phyloP scores from a whole-genome alignment of 352 stramenopile species.

The Pythium monospermum region DNA sequence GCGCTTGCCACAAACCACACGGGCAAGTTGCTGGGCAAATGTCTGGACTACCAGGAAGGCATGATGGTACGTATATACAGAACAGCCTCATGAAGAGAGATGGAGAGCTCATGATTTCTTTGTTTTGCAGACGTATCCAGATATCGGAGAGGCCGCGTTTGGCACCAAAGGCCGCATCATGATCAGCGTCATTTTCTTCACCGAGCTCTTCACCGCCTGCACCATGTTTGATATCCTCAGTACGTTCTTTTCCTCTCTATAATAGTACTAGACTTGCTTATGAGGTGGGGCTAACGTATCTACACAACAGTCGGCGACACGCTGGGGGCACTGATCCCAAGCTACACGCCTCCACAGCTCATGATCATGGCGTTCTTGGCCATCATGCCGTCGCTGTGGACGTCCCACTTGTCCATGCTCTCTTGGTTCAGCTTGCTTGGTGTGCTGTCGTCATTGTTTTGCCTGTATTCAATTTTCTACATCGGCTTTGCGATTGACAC shows the following conservation, averaged over 20 bases:
- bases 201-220: conserved; percentile 74
- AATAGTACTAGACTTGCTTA: no score
- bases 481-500: conserved; percentile 61
- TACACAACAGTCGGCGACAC: conserved; percentile 59
- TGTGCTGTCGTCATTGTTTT: conserved; percentile 81
- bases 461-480: conserved; percentile 71
- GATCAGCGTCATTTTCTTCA: conserved; percentile 79
- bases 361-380: conserved; percentile 65
- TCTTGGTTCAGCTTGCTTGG: conserved; percentile 84
- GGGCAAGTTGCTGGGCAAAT: conserved; percentile 76
- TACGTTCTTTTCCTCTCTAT: conserved; percentile 40
- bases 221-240: conserved; percentile 79
- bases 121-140: conserved; percentile 51
- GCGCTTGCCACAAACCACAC: conserved; percentile 84
- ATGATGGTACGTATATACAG: conserved; percentile 40
- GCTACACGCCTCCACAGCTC: conserved; percentile 48
- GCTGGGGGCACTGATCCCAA: conserved; percentile 62
- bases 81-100: neutral
- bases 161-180: conserved; percentile 59
- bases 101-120: neutral
- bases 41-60: conserved; percentile 73
- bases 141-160: conserved; percentile 81
- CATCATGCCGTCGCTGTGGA: conserved; percentile 80
- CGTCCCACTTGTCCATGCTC: conserved; percentile 72
- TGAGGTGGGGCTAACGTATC: no score